Conservation (phyloP, 2,329 filamentous ascomycete species). For the Penicillium hordei region DNA sequence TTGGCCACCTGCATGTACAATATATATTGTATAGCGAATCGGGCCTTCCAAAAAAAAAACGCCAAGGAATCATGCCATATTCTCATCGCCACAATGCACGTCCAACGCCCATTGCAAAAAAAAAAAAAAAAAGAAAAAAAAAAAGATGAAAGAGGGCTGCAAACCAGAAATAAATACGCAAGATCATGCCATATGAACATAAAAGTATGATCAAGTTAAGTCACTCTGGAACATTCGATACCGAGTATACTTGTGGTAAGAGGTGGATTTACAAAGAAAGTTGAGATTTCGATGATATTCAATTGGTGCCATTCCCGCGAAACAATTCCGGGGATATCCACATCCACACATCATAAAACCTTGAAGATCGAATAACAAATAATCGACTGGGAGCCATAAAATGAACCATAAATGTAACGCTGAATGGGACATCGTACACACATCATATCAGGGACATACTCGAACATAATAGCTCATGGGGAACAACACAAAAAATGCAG, state of each 20-base stretch:
- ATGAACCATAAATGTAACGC: constrained; percentile 17
- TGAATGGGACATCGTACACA: constrained; percentile 27
- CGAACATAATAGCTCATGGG: constrained; percentile 11
- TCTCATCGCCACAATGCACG: background rate
- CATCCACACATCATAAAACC: background rate
- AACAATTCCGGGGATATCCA: background rate
- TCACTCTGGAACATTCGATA: background rate
- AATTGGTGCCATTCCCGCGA: background rate
- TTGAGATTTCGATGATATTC: background rate
- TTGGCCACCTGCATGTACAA: background rate
- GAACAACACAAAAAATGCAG: constrained; percentile 19
- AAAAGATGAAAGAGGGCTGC: no score
- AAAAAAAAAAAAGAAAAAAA: no score
- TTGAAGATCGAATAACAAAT: constrained; percentile 3
- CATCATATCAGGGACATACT: constrained; percentile 27
- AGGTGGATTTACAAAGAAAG: background rate
- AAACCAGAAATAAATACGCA: background rate
- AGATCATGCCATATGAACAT: background rate
- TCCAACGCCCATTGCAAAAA: no score
- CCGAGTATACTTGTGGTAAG: background rate
- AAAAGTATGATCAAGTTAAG: background rate
- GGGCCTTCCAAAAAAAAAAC: background rate
- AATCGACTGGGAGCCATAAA: background rate
- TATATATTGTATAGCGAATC: background rate
- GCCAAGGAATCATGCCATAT: background rate